Evolutionary conservation across 306 rosid genomes (phyloP).

Genomic region (Citrullus amarus): DNA sequence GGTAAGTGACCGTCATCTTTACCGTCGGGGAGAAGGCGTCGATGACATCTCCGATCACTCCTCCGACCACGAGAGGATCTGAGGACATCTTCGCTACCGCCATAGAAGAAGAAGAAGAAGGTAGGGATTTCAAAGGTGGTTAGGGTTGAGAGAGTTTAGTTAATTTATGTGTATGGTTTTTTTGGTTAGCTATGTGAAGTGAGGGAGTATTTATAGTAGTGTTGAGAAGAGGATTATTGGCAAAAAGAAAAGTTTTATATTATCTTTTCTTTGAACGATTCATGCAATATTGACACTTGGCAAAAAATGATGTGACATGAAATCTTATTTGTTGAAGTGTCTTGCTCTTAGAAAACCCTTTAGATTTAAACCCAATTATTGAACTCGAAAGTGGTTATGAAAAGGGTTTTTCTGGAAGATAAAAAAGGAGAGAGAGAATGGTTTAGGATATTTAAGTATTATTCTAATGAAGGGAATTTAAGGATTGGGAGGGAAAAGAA

Average conservation of each 20-base stretch:
- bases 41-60: conserved; percentile 80
- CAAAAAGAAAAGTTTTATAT: background rate
- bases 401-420: background rate
- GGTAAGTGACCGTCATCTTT: conserved; percentile 41
- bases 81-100: conserved; percentile 24
- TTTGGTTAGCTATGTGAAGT: background rate
- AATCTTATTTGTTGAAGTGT: conserved; percentile 1
- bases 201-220: background rate
- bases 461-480: background rate
- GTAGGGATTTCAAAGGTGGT: background rate
- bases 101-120: background rate
- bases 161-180: background rate
- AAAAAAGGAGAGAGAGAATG: background rate
- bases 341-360: background rate
- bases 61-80: conserved; percentile 61
- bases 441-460: background rate
- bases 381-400: background rate
- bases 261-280: background rate
- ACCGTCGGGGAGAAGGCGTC: conserved; percentile 44
- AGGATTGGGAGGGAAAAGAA: background rate
- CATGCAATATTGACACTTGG: background rate
- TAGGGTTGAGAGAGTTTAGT: background rate
- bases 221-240: background rate
- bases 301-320: background rate
- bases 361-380: background rate